phyloP scores from a whole-genome alignment of 2,329 filamentous ascomycete species.

The Stagonosporopsis rhizophila region DNA sequence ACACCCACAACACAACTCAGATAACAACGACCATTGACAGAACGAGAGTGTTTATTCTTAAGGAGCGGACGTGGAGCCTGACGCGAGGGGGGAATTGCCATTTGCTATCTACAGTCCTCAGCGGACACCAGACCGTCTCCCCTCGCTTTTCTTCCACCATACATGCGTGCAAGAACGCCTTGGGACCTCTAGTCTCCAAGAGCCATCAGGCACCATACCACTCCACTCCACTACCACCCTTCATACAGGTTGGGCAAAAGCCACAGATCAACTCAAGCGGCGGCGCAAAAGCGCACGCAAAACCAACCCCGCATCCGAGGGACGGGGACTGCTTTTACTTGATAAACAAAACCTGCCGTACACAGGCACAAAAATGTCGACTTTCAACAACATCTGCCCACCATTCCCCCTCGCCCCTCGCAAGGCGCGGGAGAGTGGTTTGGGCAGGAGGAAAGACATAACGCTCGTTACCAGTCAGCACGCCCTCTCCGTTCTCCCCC shows the following conservation, averaged over 20 bases:
- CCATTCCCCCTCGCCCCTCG: constrained; percentile 15
- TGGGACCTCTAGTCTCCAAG: constrained; percentile 17
- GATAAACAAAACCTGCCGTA: constrained; percentile 33
- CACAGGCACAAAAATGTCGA: constrained; percentile 48
- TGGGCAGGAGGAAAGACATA: constrained; percentile 44
- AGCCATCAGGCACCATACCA: constrained; percentile 22
- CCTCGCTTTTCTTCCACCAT: constrained; percentile 26
- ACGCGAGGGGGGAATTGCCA: constrained; percentile 33
- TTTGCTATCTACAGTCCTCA: constrained; percentile 38
- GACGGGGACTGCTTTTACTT: constrained; percentile 48
- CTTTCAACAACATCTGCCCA: constrained; percentile 37
- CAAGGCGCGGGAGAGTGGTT: background rate
- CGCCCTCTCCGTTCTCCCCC: constrained; percentile 36
- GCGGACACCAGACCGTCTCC: constrained; percentile 27
- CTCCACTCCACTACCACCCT: constrained; percentile 20
- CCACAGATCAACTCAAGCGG: constrained; percentile 44
- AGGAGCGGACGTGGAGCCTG: constrained; percentile 15
- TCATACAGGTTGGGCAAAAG: constrained; percentile 38
- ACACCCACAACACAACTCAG: background rate
- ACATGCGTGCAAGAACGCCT: constrained; percentile 7
- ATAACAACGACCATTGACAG: background rate
- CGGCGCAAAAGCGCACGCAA: constrained; percentile 41
- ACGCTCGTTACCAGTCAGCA: constrained; percentile 55
- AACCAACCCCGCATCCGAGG: constrained; percentile 51
- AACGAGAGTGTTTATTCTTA: constrained; percentile 19